These are phyloP conservation scores for Pyrenochaeta sp. DNA, from an alignment of 2,329 filamentous ascomycete species.

Conservation along the genomic window DNA sequence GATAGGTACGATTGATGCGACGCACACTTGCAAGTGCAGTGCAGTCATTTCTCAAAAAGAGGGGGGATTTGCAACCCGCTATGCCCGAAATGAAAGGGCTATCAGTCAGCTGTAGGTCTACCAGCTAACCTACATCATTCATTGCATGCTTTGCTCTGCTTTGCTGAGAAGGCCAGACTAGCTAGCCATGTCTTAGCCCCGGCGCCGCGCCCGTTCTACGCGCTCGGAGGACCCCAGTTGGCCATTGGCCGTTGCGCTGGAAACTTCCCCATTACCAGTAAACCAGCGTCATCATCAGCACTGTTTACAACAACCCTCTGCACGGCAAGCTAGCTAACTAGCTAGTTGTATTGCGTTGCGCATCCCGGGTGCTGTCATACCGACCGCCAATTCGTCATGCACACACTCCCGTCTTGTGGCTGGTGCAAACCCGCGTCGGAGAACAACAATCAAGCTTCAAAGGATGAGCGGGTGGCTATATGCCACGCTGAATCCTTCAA, in stretches of 20 bases:
- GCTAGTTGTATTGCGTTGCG: neutral
- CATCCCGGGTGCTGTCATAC: neutral
- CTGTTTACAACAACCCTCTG: neutral
- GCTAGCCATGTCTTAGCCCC: too few relatives aligned
- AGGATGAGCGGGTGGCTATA: slow-evolving; percentile 4
- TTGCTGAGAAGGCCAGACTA: neutral
- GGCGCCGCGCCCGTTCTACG: neutral
- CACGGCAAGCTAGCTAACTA: neutral
- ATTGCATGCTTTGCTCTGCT: neutral
- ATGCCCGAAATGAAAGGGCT: neutral
- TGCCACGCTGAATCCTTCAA: neutral
- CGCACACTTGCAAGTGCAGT: slow-evolving; percentile 1
- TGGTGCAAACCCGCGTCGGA: neutral
- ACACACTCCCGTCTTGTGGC: neutral
- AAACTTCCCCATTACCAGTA: too few relatives aligned
- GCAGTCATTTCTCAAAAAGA: neutral
- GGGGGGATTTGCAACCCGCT: neutral
- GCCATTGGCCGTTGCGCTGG: neutral
- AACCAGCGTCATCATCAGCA: neutral
- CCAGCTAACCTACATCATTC: too few relatives aligned
- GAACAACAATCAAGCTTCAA: slow-evolving; percentile 4
- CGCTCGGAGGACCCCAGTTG: neutral
- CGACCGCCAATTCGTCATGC: slow-evolving; percentile 1
- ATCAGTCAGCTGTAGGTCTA: too few relatives aligned
- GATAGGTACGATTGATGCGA: neutral